A percentile compares a stretch with the other conserved stretches of the same genome.
These are phyloP conservation scores for Venturia oleaginea DNA, from an alignment of 2,329 filamentous ascomycete genomes.

Conservation along the genomic window DNA sequence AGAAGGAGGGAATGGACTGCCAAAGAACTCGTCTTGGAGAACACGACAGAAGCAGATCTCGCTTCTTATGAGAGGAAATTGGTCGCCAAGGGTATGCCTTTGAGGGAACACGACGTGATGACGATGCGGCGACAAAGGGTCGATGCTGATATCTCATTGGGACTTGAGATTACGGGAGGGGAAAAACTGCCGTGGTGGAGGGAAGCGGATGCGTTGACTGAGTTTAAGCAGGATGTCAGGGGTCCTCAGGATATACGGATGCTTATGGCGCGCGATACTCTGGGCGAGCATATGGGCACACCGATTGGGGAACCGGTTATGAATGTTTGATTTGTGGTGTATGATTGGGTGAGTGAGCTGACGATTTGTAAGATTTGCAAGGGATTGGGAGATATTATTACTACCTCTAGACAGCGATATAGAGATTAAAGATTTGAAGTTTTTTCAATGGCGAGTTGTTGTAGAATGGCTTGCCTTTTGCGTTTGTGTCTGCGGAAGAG, in stretches of 20 bases:
- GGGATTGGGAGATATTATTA: not conserved
- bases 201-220: not conserved
- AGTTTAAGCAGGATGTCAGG: not conserved
- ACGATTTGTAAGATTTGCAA: no score
- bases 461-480: no score
- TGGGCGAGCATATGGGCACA: not conserved
- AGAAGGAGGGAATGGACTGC: constrained; percentile 68
- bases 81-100: not conserved
- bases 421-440: not conserved
- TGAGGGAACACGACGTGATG: not conserved
- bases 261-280: not conserved
- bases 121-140: not conserved
- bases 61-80: not conserved
- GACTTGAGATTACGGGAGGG: not conserved
- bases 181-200: constrained; percentile 1
- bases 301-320: constrained; percentile 1
- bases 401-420: not conserved
- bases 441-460: no score
- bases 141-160: not conserved
- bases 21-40: constrained; percentile 71
- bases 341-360: not conserved
- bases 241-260: not conserved
- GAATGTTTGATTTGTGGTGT: not conserved
- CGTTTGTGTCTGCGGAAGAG: no score
- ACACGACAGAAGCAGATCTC: constrained; percentile 52